Percentiles rank a stretch among this genome's conserved stretches.
Conservation (phyloP, 352 stramenopile genomes). For the Plasmopara muralis region DNA sequence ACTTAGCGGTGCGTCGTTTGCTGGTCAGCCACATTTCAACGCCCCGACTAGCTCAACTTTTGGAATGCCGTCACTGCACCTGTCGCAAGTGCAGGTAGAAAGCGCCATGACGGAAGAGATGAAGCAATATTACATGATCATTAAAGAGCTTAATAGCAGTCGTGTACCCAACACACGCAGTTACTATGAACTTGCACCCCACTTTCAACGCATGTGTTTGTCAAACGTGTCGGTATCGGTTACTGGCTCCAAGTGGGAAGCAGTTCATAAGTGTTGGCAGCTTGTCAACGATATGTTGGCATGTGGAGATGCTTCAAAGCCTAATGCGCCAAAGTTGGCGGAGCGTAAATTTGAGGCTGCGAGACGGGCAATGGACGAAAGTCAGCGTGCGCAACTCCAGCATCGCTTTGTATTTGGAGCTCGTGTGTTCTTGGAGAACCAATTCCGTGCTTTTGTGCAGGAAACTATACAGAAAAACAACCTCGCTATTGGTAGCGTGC, state of each 20-base stretch:
- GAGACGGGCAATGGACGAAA: conserved; percentile 26
- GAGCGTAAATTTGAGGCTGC: conserved; percentile 51
- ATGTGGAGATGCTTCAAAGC: conserved; percentile 39
- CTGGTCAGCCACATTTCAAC: conserved; percentile 46
- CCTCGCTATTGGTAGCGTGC: conserved; percentile 61
- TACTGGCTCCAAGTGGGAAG: conserved; percentile 65
- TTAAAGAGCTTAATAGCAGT: conserved; percentile 64
- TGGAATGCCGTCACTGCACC: conserved; percentile 31
- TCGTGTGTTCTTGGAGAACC: conserved; percentile 67
- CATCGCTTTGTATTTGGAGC: conserved; percentile 62
- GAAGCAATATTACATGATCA: conserved; percentile 68
- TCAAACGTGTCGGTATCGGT: conserved; percentile 52
- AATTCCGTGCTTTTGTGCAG: conserved; percentile 73
- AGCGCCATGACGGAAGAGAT: conserved; percentile 79
- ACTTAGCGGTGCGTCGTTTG: conserved; percentile 43
- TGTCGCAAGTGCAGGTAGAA: conserved; percentile 59
- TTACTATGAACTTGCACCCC: conserved; percentile 58
- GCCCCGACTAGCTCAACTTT: conserved; percentile 21
- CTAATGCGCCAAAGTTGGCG: conserved; percentile 32
- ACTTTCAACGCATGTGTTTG: conserved; percentile 47
- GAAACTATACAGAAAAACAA: conserved; percentile 72
- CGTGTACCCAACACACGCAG: conserved; percentile 62
- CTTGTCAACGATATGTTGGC: conserved; percentile 59
- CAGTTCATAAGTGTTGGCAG: conserved; percentile 78
- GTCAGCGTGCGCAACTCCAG: conserved; percentile 35